A percentile compares a stretch with the other conserved stretches of the same genome.
phyloP scores from a whole-genome alignment of 257 asterid genomes.

The Anisodus tanguticus region DNA sequence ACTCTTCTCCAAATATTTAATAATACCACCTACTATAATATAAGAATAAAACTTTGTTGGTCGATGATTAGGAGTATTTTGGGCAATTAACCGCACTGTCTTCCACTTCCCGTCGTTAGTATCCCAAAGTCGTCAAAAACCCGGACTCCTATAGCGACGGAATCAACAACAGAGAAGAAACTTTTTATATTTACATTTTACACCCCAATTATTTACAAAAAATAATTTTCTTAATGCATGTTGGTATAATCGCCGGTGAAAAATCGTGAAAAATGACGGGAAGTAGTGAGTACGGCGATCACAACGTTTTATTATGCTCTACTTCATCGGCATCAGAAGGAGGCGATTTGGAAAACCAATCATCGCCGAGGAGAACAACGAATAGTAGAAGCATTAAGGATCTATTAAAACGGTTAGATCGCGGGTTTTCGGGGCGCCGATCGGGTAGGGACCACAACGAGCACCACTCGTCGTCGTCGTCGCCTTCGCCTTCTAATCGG shows the following conservation, averaged over 20 bases:
- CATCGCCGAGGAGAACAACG: slow-evolving; percentile 41
- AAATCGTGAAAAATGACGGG: slow-evolving; percentile 38
- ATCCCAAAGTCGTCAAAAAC: background rate
- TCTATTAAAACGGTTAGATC: slow-evolving; percentile 48
- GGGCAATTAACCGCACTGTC: slow-evolving; percentile 25
- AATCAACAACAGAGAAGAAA: background rate
- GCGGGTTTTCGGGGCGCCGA: slow-evolving; percentile 44
- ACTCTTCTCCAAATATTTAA: background rate
- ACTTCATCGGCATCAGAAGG: slow-evolving; percentile 58
- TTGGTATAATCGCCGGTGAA: too few species aligned
- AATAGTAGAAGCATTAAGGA: slow-evolving; percentile 47
- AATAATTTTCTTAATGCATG: too few species aligned
- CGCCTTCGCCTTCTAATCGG: slow-evolving; percentile 38
- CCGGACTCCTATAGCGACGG: background rate
- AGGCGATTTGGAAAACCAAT: slow-evolving; percentile 70
- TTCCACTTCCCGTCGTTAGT: slow-evolving; percentile 9
- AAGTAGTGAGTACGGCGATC: slow-evolving; percentile 58
- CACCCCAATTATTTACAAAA: too few species aligned
- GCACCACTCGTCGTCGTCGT: slow-evolving; percentile 38
- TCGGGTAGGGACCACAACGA: slow-evolving; percentile 30
- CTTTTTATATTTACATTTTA: background rate
- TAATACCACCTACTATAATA: background rate
- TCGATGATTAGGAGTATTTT: slow-evolving; percentile 16
- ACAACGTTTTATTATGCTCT: slow-evolving; percentile 54
- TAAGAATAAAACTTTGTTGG: background rate